A percentile compares a stretch with the other conserved stretches of the same genome.
Conservation (phyloP, 2,329 filamentous ascomycete genomes). For the Elsinoe batatas region DNA sequence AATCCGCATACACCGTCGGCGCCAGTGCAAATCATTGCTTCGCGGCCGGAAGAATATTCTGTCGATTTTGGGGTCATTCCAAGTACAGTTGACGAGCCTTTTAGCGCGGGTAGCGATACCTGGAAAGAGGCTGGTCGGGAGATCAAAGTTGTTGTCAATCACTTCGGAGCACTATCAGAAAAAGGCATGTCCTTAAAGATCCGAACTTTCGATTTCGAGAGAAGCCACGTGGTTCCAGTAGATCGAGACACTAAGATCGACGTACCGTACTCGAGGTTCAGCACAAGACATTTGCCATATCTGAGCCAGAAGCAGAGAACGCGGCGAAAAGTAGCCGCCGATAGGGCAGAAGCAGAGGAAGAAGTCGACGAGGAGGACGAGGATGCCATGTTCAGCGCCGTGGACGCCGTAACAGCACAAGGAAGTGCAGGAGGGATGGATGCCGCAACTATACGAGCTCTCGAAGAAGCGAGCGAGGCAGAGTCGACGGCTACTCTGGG, state of each 20-base stretch:
- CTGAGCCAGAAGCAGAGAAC: neutral
- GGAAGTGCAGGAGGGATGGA: neutral
- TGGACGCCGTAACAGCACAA: neutral
- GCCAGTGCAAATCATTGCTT: slow-evolving; percentile 26
- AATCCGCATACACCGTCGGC: slow-evolving; percentile 6
- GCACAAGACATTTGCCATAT: neutral
- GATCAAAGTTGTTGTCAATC: slow-evolving; percentile 22
- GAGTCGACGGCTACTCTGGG: neutral
- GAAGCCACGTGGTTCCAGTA: slow-evolving; percentile 5
- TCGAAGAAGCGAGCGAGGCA: neutral
- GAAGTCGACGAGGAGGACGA: neutral
- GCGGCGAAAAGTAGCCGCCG: neutral
- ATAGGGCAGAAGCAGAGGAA: neutral
- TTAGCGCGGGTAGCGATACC: slow-evolving; percentile 29
- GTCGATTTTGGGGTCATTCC: slow-evolving; percentile 34
- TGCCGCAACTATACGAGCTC: neutral
- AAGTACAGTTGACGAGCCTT: slow-evolving; percentile 32
- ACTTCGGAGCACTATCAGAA: slow-evolving; percentile 56
- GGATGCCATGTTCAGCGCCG: neutral
- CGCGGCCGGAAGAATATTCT: neutral
- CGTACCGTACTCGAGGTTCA: slow-evolving; percentile 29
- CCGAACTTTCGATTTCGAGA: slow-evolving; percentile 18
- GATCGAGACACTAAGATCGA: slow-evolving; percentile 37
- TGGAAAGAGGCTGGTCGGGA: neutral
- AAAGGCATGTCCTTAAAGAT: slow-evolving; percentile 42